Evolutionary conservation across 2,329 filamentous ascomycete species (phyloP).

Genomic region (Xylaria multiplex): DNA sequence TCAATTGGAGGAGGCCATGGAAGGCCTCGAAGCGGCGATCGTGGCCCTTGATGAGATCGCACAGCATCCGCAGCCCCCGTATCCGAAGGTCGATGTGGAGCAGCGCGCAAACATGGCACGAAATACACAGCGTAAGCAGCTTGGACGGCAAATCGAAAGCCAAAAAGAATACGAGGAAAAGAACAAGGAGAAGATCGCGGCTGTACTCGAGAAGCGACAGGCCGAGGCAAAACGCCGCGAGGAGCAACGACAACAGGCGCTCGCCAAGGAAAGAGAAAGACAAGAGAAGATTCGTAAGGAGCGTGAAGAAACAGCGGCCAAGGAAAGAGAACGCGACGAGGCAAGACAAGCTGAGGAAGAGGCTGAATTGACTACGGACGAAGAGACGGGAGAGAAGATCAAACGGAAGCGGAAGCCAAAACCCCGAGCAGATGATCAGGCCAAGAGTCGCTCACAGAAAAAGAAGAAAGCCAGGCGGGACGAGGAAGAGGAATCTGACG

Average conservation of each 20-base stretch:
- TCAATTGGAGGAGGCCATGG: slow-evolving; percentile 82
- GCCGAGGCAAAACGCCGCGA: slow-evolving; percentile 82
- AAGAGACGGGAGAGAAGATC: slow-evolving; percentile 82
- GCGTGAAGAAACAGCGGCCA: slow-evolving; percentile 80
- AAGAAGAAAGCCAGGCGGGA: slow-evolving; percentile 71
- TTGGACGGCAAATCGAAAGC: slow-evolving; percentile 83
- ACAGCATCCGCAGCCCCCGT: slow-evolving; percentile 75
- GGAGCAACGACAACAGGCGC: slow-evolving; percentile 74
- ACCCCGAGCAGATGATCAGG: slow-evolving; percentile 55
- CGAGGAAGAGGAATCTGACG: slow-evolving; percentile 59
- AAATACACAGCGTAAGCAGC: slow-evolving; percentile 92
- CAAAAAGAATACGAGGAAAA: slow-evolving; percentile 93
- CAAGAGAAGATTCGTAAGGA: slow-evolving; percentile 88
- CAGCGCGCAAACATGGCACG: slow-evolving; percentile 97
- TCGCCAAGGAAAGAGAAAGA: slow-evolving; percentile 76
- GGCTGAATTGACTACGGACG: slow-evolving; percentile 83
- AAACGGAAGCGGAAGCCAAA: slow-evolving; percentile 77
- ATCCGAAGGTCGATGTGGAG: slow-evolving; percentile 89
- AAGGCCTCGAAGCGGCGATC: slow-evolving; percentile 87
- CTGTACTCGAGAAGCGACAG: slow-evolving; percentile 82
- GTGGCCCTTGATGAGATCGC: slow-evolving; percentile 73
- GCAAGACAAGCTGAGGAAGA: slow-evolving; percentile 75
- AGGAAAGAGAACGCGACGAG: slow-evolving; percentile 77
- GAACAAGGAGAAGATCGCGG: slow-evolving; percentile 87
- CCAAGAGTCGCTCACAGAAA: slow-evolving; percentile 52